Conservation (phyloP, 202 grass and related monocot genomes). For the Panicum hallii region DNA sequence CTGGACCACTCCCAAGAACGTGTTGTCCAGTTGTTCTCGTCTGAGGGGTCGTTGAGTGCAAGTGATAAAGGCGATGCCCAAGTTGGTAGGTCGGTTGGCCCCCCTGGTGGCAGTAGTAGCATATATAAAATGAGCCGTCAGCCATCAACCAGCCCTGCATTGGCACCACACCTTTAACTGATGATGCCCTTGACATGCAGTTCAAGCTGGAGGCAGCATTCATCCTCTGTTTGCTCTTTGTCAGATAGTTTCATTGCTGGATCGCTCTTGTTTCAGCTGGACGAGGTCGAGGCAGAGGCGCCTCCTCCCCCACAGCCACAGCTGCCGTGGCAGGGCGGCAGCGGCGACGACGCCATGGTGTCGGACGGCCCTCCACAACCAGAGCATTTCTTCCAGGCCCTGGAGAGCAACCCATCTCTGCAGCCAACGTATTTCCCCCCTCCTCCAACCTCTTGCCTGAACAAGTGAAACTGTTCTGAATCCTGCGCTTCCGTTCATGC, state of each 20-base stretch:
- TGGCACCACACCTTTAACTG: not conserved
- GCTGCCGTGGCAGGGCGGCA: conserved; percentile 32
- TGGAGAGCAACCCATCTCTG: conserved; percentile 45
- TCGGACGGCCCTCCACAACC: conserved; percentile 49
- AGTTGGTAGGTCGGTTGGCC: conserved; percentile 16
- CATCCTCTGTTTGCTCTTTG: not conserved
- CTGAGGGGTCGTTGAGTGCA: not conserved
- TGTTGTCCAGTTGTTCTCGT: not conserved
- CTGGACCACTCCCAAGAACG: conserved; percentile 18
- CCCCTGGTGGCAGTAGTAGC: conserved; percentile 1
- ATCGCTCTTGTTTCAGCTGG: conserved; percentile 47
- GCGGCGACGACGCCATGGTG: not conserved
- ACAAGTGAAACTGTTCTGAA: not conserved
- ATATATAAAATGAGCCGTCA: not conserved
- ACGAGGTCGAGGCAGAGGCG: conserved; percentile 28
- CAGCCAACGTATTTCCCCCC: conserved; percentile 45
- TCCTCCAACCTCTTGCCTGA: too few species aligned
- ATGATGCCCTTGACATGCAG: not conserved
- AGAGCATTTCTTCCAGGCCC: conserved; percentile 52
- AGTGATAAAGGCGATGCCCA: conserved; percentile 22
- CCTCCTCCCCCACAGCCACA: conserved; percentile 21
- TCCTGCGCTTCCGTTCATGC: not conserved
- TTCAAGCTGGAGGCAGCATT: not conserved
- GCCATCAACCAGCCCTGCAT: not conserved
- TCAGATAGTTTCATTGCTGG: conserved; percentile 15